Base-by-base conservation (phyloP, 2,329 filamentous ascomycete species). In the Sarocladium strictum region DNA sequence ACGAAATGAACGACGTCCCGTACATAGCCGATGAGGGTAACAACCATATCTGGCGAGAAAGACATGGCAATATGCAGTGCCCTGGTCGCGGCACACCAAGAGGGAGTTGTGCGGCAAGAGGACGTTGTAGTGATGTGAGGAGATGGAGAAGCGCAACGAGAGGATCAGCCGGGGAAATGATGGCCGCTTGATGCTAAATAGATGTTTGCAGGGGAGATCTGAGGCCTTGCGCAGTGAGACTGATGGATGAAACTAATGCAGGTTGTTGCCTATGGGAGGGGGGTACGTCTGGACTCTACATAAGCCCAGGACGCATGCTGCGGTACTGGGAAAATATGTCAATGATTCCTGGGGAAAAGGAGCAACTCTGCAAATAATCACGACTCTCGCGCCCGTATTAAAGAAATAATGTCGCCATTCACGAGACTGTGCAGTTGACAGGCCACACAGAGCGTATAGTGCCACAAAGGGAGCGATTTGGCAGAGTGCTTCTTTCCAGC, bases 21-120 rank as follows among this genome's bases (percentile, higher is more conserved):
- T 7, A 64, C 59, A 11, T 60, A 14, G 14, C 62, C 61, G 9
- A 63, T 53, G n/a, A 61, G 58, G 6, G 57, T 52, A 17, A 64
- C 24, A 17, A 65, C 43, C 2, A 61, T 64, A 6, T 62, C 64
- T 9, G 53, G 53, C 3, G 53, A 50, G 33, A 54, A 49, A 26
- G 53, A 54, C 53, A 54, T 54, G 27, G 17, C n/a, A n/a, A n/a
- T n/a, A n/a, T n/a, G n/a, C n/a, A n/a, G n/a, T n/a, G n/a, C n/a
- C n/a, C n/a, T n/a, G n/a, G n/a, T n/a, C n/a, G n/a, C n/a, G n/a
- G n/a, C n/a, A n/a, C n/a, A n/a, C n/a, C n/a, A n/a, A n/a, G n/a
- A n/a, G n/a, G n/a, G 32, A 33, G 32, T 9, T 33, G 9, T 33
- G 32, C 32, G 9, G 32, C 32, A 33, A 15, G 32, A 33, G 32